A percentile compares a stretch with the other conserved stretches of the same genome.
phyloP scores from a whole-genome alignment of 345 rosid genomes.

The Linum lewisii region DNA sequence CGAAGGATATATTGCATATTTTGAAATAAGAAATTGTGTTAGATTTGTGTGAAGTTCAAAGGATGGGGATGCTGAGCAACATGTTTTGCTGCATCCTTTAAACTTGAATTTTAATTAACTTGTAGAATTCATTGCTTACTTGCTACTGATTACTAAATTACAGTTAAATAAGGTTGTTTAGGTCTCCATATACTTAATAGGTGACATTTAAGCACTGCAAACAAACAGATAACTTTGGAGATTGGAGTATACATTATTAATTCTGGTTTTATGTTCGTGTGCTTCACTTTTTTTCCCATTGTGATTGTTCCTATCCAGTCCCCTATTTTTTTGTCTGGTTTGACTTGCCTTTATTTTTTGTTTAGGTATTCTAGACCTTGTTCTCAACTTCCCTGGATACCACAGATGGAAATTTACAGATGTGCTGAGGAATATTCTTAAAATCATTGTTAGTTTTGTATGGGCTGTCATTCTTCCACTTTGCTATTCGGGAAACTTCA shows the following conservation, averaged over 20 bases:
- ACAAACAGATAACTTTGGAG: background rate
- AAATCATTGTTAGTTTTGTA: slow-evolving; percentile 58
- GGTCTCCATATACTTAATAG: background rate
- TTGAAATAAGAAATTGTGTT: too few species aligned
- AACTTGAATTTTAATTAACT: background rate
- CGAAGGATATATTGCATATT: too few species aligned
- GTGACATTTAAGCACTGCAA: background rate
- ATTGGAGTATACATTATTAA: background rate
- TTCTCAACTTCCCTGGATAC: slow-evolving; percentile 88
- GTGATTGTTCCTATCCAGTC: background rate
- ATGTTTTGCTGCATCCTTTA: background rate
- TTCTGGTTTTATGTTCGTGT: background rate
- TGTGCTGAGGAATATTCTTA: slow-evolving; percentile 62
- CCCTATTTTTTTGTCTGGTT: background rate
- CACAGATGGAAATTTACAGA: slow-evolving; percentile 84
- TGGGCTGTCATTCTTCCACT: slow-evolving; percentile 76
- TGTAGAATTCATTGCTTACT: background rate
- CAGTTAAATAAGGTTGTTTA: background rate
- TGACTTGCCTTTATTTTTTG: slow-evolving; percentile 12
- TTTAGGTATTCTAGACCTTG: slow-evolving; percentile 77
- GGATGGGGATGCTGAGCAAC: background rate
- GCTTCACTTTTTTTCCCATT: background rate
- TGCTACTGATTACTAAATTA: background rate
- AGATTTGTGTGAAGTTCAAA: too few species aligned
- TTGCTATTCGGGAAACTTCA: slow-evolving; percentile 51